Conservation (phyloP, 495 filamentous ascomycete species). For the Hypoxylon fragiforme region DNA sequence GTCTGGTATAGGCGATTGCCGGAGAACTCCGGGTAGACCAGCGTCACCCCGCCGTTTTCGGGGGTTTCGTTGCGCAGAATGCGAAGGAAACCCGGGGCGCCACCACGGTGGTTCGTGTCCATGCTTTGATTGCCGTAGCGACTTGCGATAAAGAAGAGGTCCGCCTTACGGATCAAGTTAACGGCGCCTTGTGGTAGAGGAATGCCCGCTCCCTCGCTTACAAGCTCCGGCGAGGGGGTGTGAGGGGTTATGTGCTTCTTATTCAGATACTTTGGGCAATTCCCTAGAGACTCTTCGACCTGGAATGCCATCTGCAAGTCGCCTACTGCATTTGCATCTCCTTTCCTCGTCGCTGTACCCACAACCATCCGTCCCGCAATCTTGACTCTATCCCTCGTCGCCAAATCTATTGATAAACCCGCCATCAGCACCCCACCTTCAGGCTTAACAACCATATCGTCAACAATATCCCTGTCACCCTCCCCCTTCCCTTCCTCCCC, state of each 20-base stretch:
- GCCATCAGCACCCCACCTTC: conserved; percentile 53
- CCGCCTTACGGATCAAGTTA: conserved; percentile 63
- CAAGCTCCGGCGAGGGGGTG: conserved; percentile 53
- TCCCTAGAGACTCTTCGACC: conserved; percentile 71
- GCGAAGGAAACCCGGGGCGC: conserved; percentile 72
- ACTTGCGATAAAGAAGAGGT: conserved; percentile 76
- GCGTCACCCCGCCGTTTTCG: conserved; percentile 43
- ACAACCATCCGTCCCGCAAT: conserved; percentile 65
- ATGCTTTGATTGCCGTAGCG: conserved; percentile 64
- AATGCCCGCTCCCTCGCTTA: conserved; percentile 42
- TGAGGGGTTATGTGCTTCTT: conserved; percentile 63
- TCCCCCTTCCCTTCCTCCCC: conserved; percentile 42
- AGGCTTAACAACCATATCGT: conserved; percentile 37
- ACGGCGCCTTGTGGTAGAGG: conserved; percentile 55
- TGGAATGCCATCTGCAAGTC: conserved; percentile 67
- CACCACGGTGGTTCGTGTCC: conserved; percentile 86
- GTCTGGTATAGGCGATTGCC: conserved; percentile 84
- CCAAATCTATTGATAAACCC: conserved; percentile 68
- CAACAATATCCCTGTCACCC: conserved; percentile 33
- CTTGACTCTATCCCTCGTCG: conserved; percentile 67
- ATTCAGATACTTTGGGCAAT: conserved; percentile 86
- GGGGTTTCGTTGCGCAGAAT: conserved; percentile 57
- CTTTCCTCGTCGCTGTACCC: conserved; percentile 45
- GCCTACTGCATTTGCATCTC: conserved; percentile 30
- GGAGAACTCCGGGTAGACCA: conserved; percentile 79